Percentiles rank a stretch among this genome's conserved stretches.
Conservation (phyloP, 1,284 basidiomycete genomes). For the Rhodotorula sp. region DNA sequence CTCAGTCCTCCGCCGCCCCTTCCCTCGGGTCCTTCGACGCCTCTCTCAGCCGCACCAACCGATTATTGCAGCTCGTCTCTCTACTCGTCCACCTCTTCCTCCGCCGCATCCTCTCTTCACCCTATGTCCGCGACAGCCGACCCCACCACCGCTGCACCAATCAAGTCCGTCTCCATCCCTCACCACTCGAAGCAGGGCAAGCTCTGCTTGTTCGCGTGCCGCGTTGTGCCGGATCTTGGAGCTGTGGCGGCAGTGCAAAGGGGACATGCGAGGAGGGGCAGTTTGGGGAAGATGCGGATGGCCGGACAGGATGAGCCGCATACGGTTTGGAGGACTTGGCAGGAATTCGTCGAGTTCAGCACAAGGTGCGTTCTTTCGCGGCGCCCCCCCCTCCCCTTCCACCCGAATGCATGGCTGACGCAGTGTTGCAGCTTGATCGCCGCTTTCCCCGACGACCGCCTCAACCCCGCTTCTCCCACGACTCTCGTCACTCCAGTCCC, state of each 20-base stretch:
- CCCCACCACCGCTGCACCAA: slow-evolving; percentile 1
- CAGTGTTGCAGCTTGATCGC: slow-evolving; percentile 20
- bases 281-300: slow-evolving; percentile 28
- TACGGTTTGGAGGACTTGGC: slow-evolving; percentile 40
- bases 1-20: neutral
- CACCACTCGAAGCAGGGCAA: slow-evolving; percentile 36
- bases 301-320: slow-evolving; percentile 36
- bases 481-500: slow-evolving; percentile 29
- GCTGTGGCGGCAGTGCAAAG: neutral
- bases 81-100: neutral
- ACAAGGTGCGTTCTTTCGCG: slow-evolving; percentile 20
- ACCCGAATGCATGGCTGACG: neutral
- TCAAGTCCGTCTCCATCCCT: slow-evolving; percentile 37
- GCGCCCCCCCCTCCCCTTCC: too few species aligned
- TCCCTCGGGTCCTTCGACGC: neutral
- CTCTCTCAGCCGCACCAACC: neutral
- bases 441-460: slow-evolving; percentile 34
- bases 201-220: slow-evolving; percentile 37
- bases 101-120: neutral
- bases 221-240: slow-evolving; percentile 33
- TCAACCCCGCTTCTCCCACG: neutral
- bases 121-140: neutral
- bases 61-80: neutral
- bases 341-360: slow-evolving; percentile 40
- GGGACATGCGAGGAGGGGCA: slow-evolving; percentile 9